Percentiles rank a stretch among this genome's conserved stretches.
phyloP scores from a whole-genome alignment of 225 moss, liverwort and hornwort species.

The Rhytidiadelphus loreus region DNA sequence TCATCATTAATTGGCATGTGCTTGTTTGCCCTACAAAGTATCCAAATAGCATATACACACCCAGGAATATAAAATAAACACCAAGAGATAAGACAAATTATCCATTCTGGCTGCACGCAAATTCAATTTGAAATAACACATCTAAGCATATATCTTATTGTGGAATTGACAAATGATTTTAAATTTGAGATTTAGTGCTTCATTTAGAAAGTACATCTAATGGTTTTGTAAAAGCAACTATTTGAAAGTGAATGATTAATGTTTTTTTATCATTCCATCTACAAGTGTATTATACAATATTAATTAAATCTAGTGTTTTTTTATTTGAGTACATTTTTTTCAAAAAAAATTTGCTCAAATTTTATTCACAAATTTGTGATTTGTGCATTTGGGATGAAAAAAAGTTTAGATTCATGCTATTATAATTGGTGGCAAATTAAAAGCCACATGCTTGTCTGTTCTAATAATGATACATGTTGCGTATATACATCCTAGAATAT shows the following conservation, averaged over 20 bases:
- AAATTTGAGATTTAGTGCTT: not conserved
- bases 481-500: not conserved
- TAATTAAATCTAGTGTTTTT: too few relatives aligned
- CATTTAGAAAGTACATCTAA: fast-evolving
- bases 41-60: slow-evolving; percentile 1
- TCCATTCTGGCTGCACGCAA: not conserved
- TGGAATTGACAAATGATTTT: not conserved
- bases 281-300: too few relatives aligned
- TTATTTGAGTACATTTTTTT: not conserved
- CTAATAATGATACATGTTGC: not conserved
- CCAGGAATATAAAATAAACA: slow-evolving; percentile 14
- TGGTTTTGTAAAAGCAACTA: not conserved
- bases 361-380: not conserved
- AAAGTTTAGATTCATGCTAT: not conserved
- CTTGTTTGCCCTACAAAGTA: slow-evolving; percentile 4
- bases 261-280: not conserved
- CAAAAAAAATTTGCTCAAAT: not conserved
- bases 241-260: not conserved
- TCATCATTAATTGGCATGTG: not conserved
- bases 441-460: not conserved
- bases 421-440: not conserved
- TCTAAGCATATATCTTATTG: not conserved
- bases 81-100: slow-evolving; percentile 1
- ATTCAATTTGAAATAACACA: not conserved
- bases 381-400: not conserved